Evolutionary conservation across 2,329 filamentous ascomycete genomes (phyloP).

Genomic region (Neofusicoccum kwambonambiense): DNA sequence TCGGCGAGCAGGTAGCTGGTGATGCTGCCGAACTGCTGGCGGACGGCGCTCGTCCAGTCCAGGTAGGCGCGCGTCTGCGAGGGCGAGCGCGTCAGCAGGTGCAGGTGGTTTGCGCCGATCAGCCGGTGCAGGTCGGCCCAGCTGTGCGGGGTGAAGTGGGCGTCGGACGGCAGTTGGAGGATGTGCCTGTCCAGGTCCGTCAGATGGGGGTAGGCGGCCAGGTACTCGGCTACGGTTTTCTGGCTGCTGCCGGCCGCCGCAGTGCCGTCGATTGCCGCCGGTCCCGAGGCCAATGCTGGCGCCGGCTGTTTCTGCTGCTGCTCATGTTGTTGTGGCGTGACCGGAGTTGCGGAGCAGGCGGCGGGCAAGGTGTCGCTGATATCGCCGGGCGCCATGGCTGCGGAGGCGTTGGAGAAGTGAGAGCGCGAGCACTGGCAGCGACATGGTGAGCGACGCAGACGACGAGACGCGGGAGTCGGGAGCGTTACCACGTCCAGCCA

Average conservation of each 20-base stretch:
- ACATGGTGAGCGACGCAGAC: background rate
- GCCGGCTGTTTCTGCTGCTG: background rate
- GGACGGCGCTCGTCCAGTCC: constrained; percentile 56
- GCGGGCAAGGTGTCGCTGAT: background rate
- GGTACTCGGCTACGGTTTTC: constrained; percentile 20
- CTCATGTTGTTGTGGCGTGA: background rate
- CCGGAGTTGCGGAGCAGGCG: background rate
- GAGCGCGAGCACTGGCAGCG: background rate
- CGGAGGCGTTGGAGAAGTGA: background rate
- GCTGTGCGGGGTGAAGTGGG: constrained; percentile 33
- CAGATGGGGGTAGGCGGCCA: constrained; percentile 32
- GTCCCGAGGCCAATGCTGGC: background rate
- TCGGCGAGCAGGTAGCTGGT: constrained; percentile 56
- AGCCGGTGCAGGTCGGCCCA: constrained; percentile 34
- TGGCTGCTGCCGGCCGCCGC: background rate
- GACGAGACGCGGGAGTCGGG: background rate
- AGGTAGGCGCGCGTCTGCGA: constrained; percentile 60
- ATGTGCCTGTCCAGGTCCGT: constrained; percentile 32
- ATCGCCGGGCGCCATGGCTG: constrained; percentile 7
- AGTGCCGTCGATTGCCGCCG: background rate
- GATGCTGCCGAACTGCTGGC: constrained; percentile 55
- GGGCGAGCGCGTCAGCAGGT: constrained; percentile 58
- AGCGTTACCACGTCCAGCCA: background rate
- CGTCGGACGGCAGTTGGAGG: constrained; percentile 21
- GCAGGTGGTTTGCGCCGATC: constrained; percentile 52